These are phyloP conservation scores for Meira nashicola DNA, from an alignment of 1,284 basidiomycete species.

Conservation along the genomic window DNA sequence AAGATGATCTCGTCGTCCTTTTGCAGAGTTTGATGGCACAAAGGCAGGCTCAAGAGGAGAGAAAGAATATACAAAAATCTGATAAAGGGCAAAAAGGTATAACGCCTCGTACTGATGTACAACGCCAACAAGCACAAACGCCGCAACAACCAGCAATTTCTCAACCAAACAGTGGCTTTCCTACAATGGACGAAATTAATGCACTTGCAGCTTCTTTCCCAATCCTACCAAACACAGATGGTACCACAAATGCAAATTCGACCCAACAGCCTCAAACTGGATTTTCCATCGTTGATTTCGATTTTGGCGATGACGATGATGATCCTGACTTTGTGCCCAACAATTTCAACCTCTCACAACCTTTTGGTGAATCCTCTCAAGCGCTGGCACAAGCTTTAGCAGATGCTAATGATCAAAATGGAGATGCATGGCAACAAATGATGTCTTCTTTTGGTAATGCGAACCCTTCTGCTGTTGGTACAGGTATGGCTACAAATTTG, in stretches of 20 bases:
- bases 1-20: conserved; percentile 5
- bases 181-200: background rate
- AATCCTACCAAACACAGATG: background rate
- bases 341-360: background rate
- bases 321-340: conserved; percentile 11
- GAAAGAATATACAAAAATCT: background rate
- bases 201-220: background rate
- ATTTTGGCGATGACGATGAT: conserved; percentile 11
- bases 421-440: conserved; percentile 9
- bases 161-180: background rate
- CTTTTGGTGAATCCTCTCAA: conserved; percentile 1
- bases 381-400: background rate
- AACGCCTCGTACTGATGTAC: background rate
- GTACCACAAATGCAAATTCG: background rate
- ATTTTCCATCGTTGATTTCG: conserved; percentile 11
- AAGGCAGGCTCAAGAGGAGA: conserved; percentile 6
- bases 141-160: background rate
- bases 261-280: background rate
- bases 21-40: conserved; percentile 9
- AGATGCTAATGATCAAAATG: background rate
- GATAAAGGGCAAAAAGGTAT: background rate
- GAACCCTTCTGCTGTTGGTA: background rate
- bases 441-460: background rate
- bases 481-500: background rate
- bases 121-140: background rate